Percentiles rank a stretch among this genome's conserved stretches.
Evolutionary conservation across 2,329 filamentous ascomycete genomes (phyloP).

Genomic region (Xylariales sp.): DNA sequence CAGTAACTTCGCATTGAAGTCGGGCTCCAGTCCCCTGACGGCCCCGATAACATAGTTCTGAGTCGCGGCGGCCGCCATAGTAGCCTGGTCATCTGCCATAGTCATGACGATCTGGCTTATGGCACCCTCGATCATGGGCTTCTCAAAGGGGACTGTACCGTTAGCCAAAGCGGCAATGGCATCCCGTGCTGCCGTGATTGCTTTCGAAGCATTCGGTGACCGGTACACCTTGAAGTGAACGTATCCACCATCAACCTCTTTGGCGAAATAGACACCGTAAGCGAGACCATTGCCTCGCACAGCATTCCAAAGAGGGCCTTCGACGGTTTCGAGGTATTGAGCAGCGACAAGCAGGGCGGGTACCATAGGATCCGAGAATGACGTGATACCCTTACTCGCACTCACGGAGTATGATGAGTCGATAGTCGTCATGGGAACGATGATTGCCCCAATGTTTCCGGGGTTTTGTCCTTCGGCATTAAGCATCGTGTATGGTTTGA

Average conservation of each 20-base stretch:
- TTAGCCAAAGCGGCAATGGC: slow-evolving; percentile 71
- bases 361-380: slow-evolving; percentile 70
- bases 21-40: slow-evolving; percentile 67
- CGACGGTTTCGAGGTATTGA: slow-evolving; percentile 86
- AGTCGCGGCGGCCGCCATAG: slow-evolving; percentile 74
- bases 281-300: slow-evolving; percentile 91
- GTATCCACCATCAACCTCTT: slow-evolving; percentile 73
- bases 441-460: slow-evolving; percentile 67
- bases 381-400: slow-evolving; percentile 67
- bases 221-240: slow-evolving; percentile 85
- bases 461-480: slow-evolving; percentile 70
- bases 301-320: slow-evolving; percentile 90
- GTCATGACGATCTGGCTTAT: slow-evolving; percentile 83
- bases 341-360: slow-evolving; percentile 84
- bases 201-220: slow-evolving; percentile 83
- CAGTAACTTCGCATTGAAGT: slow-evolving; percentile 74
- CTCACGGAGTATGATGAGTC: slow-evolving; percentile 87
- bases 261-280: slow-evolving; percentile 78
- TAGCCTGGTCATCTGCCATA: slow-evolving; percentile 85
- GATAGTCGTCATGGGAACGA: slow-evolving; percentile 86
- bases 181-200: slow-evolving; percentile 70
- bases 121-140: slow-evolving; percentile 79
- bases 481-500: slow-evolving; percentile 65
- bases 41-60: slow-evolving; percentile 81
- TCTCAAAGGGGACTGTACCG: slow-evolving; percentile 69